Base-by-base conservation (phyloP, 495 filamentous ascomycete genomes). In the Endocarpon pusillum region DNA sequence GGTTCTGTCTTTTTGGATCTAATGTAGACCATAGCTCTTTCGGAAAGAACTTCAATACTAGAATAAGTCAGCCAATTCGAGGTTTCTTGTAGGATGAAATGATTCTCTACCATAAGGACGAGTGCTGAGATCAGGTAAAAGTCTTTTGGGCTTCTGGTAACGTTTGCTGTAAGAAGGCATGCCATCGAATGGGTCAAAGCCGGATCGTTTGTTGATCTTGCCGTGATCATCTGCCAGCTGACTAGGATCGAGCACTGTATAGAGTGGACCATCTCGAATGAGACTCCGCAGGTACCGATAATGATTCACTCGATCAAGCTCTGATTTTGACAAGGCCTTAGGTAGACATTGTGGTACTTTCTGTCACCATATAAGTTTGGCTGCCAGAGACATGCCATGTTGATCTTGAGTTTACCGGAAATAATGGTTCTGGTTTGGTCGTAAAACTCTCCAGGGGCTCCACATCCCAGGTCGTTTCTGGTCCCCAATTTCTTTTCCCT, bases 141-240 rank as follows among this genome's bases (percentile, higher is more conserved):
- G 49, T 21, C 59, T 62, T 37, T 56, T 48, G 18, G 73, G 46
- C 28, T 54, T 59, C 14, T 69, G 69, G 1, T 70, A 37, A 37
- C 62, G 47, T 25, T 54, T 59, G 42, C 66, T 66, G 42, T 70
- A 77, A 5, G 67, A 66, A 14, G 59, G 64, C 62, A 72, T 73
- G 34, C 69, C 66, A 26, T 65, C 55, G 42, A 77, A 77, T 3
- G 71, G 61, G 45, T 77, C 64, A 30, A 71, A 52, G 45, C 58
- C 44, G 34, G 52, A 42, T 33, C 60, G 46, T 27, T 54, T 46
- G 14, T 33, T 33, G 40, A 45, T 46, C 12, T 47, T 55, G 25
- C 53, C 57, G 36, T 59, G 57, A 20, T 58, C 63, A 0, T 55
- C 59, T 1, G 52, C 52, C 3, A 60, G 54, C 6, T 50, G 47